Conservation (phyloP, 495 filamentous ascomycete species). For the Rostrohypoxylon terebratum region DNA sequence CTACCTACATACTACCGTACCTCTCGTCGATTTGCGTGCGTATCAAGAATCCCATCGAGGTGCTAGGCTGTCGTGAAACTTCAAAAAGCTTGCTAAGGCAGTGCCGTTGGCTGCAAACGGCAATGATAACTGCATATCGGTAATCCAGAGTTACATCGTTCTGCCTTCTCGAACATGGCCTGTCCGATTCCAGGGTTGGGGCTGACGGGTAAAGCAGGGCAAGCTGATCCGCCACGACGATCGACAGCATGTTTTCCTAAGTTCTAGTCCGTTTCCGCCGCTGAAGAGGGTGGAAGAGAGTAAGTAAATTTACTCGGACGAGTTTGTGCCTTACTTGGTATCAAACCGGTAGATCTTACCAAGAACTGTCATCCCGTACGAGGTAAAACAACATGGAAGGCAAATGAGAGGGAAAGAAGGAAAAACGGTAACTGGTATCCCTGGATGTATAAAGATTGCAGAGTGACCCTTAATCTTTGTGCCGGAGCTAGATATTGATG, state of each 20-base stretch:
- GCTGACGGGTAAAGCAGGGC: slow-evolving; percentile 13
- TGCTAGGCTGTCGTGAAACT: slow-evolving; percentile 27
- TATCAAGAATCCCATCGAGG: slow-evolving; percentile 5
- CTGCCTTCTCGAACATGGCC: slow-evolving; percentile 29
- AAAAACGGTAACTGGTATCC: not conserved
- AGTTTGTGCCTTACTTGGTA: not conserved
- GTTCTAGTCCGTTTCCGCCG: not conserved
- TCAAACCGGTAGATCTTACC: not conserved
- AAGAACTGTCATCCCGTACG: not conserved
- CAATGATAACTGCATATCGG: slow-evolving; percentile 17
- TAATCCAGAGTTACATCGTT: slow-evolving; percentile 30
- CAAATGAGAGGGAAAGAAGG: not conserved
- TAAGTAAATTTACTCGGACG: not conserved
- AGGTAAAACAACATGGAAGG: not conserved
- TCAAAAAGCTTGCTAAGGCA: slow-evolving; percentile 15
- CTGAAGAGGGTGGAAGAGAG: not conserved
- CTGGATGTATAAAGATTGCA: not conserved
- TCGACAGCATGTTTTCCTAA: not conserved
- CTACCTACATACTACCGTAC: not conserved
- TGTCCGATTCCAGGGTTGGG: slow-evolving; percentile 16
- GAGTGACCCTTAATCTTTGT: not conserved
- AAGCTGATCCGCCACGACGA: slow-evolving; percentile 17
- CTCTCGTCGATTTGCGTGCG: not conserved
- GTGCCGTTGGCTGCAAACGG: slow-evolving; percentile 21
- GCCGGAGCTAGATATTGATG: not conserved